Evolutionary conservation across 1,284 basidiomycete species (phyloP).

Genomic region (Cutaneotrichosporon mucoides): DNA sequence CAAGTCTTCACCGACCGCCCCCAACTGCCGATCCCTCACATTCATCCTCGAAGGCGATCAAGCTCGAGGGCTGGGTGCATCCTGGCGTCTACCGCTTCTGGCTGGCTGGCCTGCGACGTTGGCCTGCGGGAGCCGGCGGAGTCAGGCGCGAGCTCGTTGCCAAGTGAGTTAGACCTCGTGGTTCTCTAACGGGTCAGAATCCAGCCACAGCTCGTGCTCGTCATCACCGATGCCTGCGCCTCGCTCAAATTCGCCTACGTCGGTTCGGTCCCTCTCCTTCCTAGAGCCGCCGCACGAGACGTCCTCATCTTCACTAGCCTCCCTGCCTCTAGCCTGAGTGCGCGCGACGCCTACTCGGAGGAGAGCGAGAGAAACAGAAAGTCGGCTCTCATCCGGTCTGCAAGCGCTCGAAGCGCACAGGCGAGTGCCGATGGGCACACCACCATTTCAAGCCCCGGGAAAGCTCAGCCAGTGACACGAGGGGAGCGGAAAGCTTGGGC

Average conservation of each 20-base stretch:
- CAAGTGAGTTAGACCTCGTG: conserved; percentile 22
- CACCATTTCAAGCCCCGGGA: neutral
- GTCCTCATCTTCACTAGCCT: conserved; percentile 39
- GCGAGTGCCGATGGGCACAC: neutral
- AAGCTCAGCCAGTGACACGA: neutral
- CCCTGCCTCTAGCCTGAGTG: conserved; percentile 26
- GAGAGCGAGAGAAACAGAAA: neutral
- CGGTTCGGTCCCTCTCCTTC: conserved; percentile 35
- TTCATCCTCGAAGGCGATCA: conserved; percentile 24
- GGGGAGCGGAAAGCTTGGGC: neutral
- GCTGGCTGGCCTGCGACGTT: conserved; percentile 39
- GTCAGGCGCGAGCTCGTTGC: conserved; percentile 29
- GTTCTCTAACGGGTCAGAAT: conserved; percentile 23
- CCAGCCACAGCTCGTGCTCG: conserved; percentile 33
- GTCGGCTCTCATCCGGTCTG: neutral
- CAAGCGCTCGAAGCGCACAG: neutral
- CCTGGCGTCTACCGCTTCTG: conserved; percentile 44
- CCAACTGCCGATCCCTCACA: conserved; percentile 1
- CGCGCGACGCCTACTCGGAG: conserved; percentile 8
- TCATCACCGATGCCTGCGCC: conserved; percentile 32
- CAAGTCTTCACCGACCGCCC: conserved; percentile 4
- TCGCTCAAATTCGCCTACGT: conserved; percentile 29
- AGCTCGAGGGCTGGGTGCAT: conserved; percentile 44
- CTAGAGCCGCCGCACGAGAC: conserved; percentile 33
- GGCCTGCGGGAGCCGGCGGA: conserved; percentile 22